phyloP scores from a whole-genome alignment of 208 protist genomes.

The Novymonas esmeraldas region DNA sequence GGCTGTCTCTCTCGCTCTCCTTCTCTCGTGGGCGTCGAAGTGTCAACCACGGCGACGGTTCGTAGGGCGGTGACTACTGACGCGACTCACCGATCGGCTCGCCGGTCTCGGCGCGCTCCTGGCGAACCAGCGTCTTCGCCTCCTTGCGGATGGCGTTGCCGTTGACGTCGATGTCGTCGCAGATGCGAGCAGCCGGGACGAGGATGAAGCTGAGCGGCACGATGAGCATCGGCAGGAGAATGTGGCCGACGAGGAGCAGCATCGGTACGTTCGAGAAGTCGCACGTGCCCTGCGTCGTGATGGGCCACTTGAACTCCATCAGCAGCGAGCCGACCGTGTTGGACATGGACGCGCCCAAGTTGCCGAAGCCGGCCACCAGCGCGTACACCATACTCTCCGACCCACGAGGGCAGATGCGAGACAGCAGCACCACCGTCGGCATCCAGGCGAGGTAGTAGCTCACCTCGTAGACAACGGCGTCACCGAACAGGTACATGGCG shows the following conservation, averaged over 20 bases:
- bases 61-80: too few species aligned
- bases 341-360: slow-evolving; percentile 67
- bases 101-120: slow-evolving; percentile 5
- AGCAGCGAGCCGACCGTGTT: slow-evolving; percentile 56
- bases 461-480: slow-evolving; percentile 73
- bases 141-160: slow-evolving; percentile 40
- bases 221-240: slow-evolving; percentile 55
- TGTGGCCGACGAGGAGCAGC: slow-evolving; percentile 72
- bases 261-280: slow-evolving; percentile 73
- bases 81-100: slow-evolving; percentile 19
- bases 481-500: slow-evolving; percentile 75
- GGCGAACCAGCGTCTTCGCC: slow-evolving; percentile 8
- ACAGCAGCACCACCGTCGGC: slow-evolving; percentile 79
- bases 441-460: slow-evolving; percentile 82
- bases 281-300: slow-evolving; percentile 46
- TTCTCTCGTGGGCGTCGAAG: background rate
- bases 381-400: slow-evolving; percentile 86
- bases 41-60: too few species aligned
- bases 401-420: slow-evolving; percentile 82
- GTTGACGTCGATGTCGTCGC: slow-evolving; percentile 61
- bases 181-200: slow-evolving; percentile 70
- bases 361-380: slow-evolving; percentile 81
- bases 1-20: background rate
- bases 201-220: slow-evolving; percentile 77
- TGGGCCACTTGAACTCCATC: slow-evolving; percentile 65